A percentile compares a stretch with the other conserved stretches of the same genome.
Evolutionary conservation across 768 basidiomycete species (phyloP).

Genomic region (Suillus brevipes): DNA sequence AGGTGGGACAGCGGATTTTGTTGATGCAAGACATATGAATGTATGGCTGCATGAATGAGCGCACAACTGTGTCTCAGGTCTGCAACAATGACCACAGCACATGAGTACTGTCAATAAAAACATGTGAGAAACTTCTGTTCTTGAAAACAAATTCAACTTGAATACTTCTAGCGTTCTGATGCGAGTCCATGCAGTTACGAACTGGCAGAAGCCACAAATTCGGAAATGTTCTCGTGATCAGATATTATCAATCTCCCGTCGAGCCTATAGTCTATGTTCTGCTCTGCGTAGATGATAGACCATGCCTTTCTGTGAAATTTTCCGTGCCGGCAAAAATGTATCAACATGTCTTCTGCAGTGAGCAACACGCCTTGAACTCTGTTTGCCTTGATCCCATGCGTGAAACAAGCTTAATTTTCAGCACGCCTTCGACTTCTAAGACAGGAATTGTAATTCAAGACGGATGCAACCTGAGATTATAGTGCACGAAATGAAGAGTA

Average conservation of each 20-base stretch:
- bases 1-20: background rate
- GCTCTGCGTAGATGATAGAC: background rate
- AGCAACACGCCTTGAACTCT: background rate
- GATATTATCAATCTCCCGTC: background rate
- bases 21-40: background rate
- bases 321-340: background rate
- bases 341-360: background rate
- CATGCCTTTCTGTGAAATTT: background rate
- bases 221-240: background rate
- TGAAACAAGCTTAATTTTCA: background rate
- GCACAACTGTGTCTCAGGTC: background rate
- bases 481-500: background rate
- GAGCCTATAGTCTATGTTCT: background rate
- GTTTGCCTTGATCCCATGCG: background rate
- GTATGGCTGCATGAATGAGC: background rate
- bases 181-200: background rate
- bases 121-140: background rate
- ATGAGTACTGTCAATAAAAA: background rate
- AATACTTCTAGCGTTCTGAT: background rate
- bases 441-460: background rate
- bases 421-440: background rate
- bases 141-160: background rate
- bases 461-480: background rate
- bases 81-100: background rate
- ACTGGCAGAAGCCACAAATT: background rate